Conservation (phyloP, 352 stramenopile species). For the Blastocystis sp. region DNA sequence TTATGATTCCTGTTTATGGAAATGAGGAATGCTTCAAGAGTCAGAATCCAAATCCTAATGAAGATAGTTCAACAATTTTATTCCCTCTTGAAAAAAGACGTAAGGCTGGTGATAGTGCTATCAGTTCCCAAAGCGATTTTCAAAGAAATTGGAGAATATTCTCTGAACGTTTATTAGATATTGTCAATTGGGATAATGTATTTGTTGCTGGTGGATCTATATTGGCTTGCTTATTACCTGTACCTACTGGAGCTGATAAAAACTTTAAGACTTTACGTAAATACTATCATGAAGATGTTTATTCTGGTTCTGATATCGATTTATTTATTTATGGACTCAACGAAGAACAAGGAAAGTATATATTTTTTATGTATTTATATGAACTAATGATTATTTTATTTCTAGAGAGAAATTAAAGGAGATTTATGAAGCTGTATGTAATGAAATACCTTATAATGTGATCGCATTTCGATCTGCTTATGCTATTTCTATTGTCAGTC, state of each 20-base stretch:
- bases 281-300: slow-evolving; percentile 44
- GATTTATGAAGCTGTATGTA: slow-evolving; percentile 45
- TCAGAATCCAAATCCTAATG: slow-evolving; percentile 20
- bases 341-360: slow-evolving; percentile 39
- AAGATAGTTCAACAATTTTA: slow-evolving; percentile 30
- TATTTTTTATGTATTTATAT: no score
- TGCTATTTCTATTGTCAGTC: slow-evolving; percentile 43
- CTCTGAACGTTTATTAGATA: slow-evolving; percentile 35
- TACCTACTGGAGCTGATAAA: slow-evolving; percentile 37
- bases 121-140: slow-evolving; percentile 36
- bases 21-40: slow-evolving; percentile 39
- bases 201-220: slow-evolving; percentile 43
- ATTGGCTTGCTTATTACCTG: slow-evolving; percentile 39
- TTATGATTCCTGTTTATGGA: slow-evolving; percentile 40
- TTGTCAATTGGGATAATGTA: slow-evolving; percentile 44
- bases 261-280: slow-evolving; percentile 40
- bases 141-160: slow-evolving; percentile 42
- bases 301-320: slow-evolving; percentile 43
- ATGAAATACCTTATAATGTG: slow-evolving; percentile 39
- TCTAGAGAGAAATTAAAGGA: slow-evolving; percentile 41
- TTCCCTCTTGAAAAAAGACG: slow-evolving; percentile 34
- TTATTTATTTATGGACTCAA: slow-evolving; percentile 45
- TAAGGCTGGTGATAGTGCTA: not conserved
- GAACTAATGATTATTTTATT: not conserved
- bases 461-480: slow-evolving; percentile 42